A percentile compares a stretch with the other conserved stretches of the same genome.
Evolutionary conservation across 2,329 filamentous ascomycete genomes (phyloP).

Genomic region (Paecilomyces variotii): DNA sequence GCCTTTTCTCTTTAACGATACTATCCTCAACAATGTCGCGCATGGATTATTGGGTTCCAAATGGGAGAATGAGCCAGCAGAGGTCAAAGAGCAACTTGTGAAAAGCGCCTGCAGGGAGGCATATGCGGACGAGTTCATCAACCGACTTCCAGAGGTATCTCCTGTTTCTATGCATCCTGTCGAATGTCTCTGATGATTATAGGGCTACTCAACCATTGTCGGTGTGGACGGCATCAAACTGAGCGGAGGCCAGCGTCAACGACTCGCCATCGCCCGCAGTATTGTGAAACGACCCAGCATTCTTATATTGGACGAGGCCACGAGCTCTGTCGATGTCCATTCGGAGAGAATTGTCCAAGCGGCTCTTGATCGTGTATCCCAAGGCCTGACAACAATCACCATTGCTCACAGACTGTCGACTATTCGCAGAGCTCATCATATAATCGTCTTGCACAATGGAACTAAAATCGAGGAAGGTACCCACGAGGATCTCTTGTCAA

Average conservation of each 20-base stretch:
- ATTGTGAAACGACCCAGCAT: constrained; percentile 60
- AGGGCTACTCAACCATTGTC: constrained; percentile 65
- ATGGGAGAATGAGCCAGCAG: constrained; percentile 26
- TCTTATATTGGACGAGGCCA: constrained; percentile 69
- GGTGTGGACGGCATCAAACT: constrained; percentile 71
- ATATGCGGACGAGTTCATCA: constrained; percentile 63
- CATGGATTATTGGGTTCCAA: constrained; percentile 43
- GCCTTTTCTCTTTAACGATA: constrained; percentile 60
- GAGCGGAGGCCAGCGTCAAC: constrained; percentile 78
- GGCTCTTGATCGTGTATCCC: constrained; percentile 46
- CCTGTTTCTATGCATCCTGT: not conserved
- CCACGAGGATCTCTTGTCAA: constrained; percentile 60
- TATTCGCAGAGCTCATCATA: constrained; percentile 68
- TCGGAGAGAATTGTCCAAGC: constrained; percentile 49
- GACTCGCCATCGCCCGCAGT: constrained; percentile 66
- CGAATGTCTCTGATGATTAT: constrained; percentile 16
- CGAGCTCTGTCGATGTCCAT: constrained; percentile 55
- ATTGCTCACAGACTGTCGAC: constrained; percentile 69
- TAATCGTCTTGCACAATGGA: constrained; percentile 67
- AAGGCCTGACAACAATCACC: constrained; percentile 47
- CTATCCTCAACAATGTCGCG: constrained; percentile 55
- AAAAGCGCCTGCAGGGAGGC: constrained; percentile 58
- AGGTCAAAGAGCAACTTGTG: constrained; percentile 42
- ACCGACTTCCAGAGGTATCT: constrained; percentile 45
- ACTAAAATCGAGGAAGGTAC: constrained; percentile 65